Conservation (phyloP, 257 asterid species). For the Nicotiana sylvestris region DNA sequence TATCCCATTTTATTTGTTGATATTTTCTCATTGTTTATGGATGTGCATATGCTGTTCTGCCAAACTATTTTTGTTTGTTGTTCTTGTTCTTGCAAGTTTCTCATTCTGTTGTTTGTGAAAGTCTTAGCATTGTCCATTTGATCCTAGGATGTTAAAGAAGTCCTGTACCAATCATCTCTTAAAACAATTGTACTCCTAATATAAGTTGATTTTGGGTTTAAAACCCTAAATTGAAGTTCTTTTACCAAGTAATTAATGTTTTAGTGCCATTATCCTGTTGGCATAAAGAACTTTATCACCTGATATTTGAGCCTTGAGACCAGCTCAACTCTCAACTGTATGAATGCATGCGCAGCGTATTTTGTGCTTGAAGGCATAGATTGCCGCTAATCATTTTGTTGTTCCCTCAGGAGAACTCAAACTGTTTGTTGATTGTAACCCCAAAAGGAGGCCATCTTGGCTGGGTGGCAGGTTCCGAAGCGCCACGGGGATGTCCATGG, state of each 20-base stretch:
- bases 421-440: conserved; percentile 77
- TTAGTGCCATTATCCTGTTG: neutral
- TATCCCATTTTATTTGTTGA: neutral
- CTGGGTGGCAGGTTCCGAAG: conserved; percentile 88
- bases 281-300: neutral
- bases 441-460: conserved; percentile 98
- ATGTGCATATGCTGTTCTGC: neutral
- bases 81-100: neutral
- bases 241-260: neutral
- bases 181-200: neutral
- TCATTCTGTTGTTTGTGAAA: neutral
- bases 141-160: neutral
- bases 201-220: neutral
- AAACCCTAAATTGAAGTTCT: neutral
- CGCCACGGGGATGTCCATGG: conserved; percentile 93
- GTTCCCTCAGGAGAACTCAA: conserved; percentile 62
- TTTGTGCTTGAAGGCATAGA: neutral
- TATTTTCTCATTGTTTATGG: neutral
- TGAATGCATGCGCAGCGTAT: neutral
- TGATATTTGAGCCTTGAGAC: neutral
- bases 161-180: neutral
- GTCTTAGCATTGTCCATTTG: neutral
- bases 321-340: neutral
- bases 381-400: conserved; percentile 4
- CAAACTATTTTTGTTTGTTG: neutral